Evolutionary conservation across 108 stramenopile genomes (phyloP).

Genomic region (Nannochloropsis gaditana): DNA sequence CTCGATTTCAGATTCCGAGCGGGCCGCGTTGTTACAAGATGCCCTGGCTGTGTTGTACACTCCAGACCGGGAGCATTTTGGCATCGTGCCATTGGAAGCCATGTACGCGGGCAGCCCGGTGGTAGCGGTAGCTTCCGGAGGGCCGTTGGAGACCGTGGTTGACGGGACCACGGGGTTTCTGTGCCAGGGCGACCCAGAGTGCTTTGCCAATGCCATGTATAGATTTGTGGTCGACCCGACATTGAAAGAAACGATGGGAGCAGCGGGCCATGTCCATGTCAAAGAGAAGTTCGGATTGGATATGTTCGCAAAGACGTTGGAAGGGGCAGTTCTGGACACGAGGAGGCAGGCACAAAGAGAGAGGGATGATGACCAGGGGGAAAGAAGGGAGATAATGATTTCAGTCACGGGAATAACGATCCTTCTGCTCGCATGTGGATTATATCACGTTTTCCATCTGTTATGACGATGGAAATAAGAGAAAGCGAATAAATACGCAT

Average conservation of each 20-base stretch:
- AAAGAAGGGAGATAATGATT: not conserved
- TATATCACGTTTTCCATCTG: not conserved
- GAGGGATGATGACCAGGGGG: not conserved
- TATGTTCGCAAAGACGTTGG: not conserved
- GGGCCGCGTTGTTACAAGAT: slow-evolving; percentile 60
- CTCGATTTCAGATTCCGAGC: slow-evolving; percentile 69
- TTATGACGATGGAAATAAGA: not conserved
- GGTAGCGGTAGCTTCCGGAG: slow-evolving; percentile 56
- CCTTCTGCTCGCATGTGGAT: not conserved
- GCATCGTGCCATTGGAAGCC: slow-evolving; percentile 97
- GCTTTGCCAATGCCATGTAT: slow-evolving; percentile 39
- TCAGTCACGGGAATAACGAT: not conserved
- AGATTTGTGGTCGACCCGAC: slow-evolving; percentile 27
- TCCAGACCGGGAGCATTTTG: slow-evolving; percentile 92
- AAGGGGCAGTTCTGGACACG: not conserved
- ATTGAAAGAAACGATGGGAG: slow-evolving; percentile 8
- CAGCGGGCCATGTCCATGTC: slow-evolving; percentile 13
- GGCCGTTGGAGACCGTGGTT: slow-evolving; percentile 83
- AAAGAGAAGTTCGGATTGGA: slow-evolving; percentile 28
- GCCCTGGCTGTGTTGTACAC: slow-evolving; percentile 85
- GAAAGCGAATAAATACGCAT: not conserved
- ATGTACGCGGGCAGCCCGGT: slow-evolving; percentile 81
- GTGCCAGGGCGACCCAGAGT: slow-evolving; percentile 26
- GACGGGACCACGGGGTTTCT: slow-evolving; percentile 80
- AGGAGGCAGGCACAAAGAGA: not conserved